Evolutionary conservation across 2,329 filamentous ascomycete species (phyloP).

Genomic region (Daldinia eschscholtzii): DNA sequence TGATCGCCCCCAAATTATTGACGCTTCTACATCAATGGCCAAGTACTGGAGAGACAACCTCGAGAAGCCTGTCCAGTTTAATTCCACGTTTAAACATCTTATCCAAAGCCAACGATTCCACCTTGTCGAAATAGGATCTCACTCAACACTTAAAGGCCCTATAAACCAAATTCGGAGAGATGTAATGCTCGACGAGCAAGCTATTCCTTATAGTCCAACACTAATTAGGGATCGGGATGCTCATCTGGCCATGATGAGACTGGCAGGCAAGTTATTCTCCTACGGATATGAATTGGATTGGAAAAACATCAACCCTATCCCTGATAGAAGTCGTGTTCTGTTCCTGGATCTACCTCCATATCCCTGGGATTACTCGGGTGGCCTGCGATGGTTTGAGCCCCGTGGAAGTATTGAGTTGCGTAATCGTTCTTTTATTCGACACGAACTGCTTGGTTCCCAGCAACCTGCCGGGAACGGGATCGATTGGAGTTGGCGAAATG

Average conservation of each 20-base stretch:
- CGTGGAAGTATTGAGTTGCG: conserved; percentile 32
- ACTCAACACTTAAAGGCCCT: conserved; percentile 54
- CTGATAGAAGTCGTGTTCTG: background rate
- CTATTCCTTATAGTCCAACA: background rate
- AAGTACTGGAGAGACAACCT: conserved; percentile 11
- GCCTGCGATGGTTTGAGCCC: conserved; percentile 30
- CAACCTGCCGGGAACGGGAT: conserved; percentile 32
- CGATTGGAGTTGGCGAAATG: conserved; percentile 41
- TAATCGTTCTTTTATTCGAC: conserved; percentile 33
- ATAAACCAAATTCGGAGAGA: conserved; percentile 49
- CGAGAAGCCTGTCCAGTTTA: conserved; percentile 18
- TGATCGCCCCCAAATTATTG: background rate
- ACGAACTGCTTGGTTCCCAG: conserved; percentile 32
- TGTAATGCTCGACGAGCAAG: background rate
- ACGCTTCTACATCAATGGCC: background rate
- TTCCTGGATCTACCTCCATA: conserved; percentile 51
- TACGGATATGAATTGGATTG: background rate
- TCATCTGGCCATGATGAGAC: background rate
- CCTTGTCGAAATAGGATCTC: conserved; percentile 29
- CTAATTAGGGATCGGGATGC: background rate
- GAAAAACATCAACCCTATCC: background rate
- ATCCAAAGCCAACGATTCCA: background rate
- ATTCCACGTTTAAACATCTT: background rate
- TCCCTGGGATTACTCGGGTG: conserved; percentile 53
- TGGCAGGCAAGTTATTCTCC: background rate